Evolutionary conservation across 2,329 filamentous ascomycete species (phyloP), one percentile per base, ranked within the genome.

Genomic region (Penicillium sp.): DNA sequence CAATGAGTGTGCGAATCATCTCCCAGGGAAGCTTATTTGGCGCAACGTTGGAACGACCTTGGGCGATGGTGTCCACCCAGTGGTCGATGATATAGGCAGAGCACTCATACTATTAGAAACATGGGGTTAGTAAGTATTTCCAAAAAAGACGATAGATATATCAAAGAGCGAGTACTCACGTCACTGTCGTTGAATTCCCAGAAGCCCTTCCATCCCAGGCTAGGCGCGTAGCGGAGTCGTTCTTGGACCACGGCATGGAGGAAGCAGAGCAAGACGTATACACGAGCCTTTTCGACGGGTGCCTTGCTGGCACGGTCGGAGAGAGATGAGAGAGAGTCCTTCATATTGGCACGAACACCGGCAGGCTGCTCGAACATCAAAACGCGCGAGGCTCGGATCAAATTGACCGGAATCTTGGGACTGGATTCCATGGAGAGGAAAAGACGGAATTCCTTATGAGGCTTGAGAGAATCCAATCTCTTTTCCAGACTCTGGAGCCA

Each of bases 101-200:
- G 77, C 94, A 99, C 82, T 99, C 93, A 75, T 97, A 97, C 90
- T 94, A 65, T 49, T 46, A 31, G 18, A 9, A 28, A 28, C 24
- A 28, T 28, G 13, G 11, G 44, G 60, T 71, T 66, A 67, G 66
- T 51, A n/a, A 42, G 1, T 16, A 13, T 42, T 7, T 2, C 5
- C 11, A 24, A 18, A 16, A 24, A 39, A 13, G 8, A 6, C 11
- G 14, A 9, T 11, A 21, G 11, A 14, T 24, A 47, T 34, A 24
- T 18, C 19, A 16, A 19, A 11, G 8, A 10, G 45, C n/a, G 11
- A 56, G 33, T 62, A 87, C 90, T 89, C 85, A 95, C 91, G 76
- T 99, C 94, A 65, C 92, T 96, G 75, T 99, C 95, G 71, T 99
- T 99, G 75, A 99, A 99, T 76, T 99, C 95, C 94, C 95, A 99